Base-by-base conservation (phyloP, 1,139 yeast species). In the Hemisphaericaspora xylanilytica region DNA sequence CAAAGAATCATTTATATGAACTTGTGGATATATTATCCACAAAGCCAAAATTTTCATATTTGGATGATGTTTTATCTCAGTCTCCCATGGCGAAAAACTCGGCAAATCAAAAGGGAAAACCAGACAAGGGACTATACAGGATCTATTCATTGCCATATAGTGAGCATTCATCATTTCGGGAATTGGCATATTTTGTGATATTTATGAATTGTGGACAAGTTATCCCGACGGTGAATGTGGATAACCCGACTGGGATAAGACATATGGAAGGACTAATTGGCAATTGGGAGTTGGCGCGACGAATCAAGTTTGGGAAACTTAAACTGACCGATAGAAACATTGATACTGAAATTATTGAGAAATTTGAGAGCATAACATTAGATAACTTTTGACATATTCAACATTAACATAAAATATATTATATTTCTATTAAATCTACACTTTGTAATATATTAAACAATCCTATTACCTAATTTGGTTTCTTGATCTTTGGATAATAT, bases 101-200 rank as follows among this genome's bases (percentile, higher is more conserved):
- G 10, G 32, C 44, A 10, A 51, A 44, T 21, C 47, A 46, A 12
- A 54, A 53, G 24, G 55, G 50, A 17, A 55, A 53, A 27, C 56
- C 55, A 3, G 68, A 65, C 34, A 49, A 48, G 27, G 53, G 59
- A 5, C 48, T 64, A 18, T 60, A 57, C 44, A 73, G 81, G 38
- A 64, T 80, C 1, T 81, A 81, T 51, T 63, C 78, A 26, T 73
- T 90, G 0, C 97, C 97, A 0, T 92, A 92, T 54, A 84, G 95
- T 52, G 98, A 92, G 56, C 98, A 92, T 62, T 88, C 96, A 11
- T 86, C 95, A 37, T 90, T 81, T 53, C 66, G 85, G 33, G 97
- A 92, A 53, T 67, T 92, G 36, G 70, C 81, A 7, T 72, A 74
- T 45, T 86, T 90, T 53, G 76, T 81, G 26, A 64, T 73, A 2